Percentiles rank a stretch among this genome's conserved stretches.
These are phyloP conservation scores for Jimgerdemannia flammicorona DNA, from an alignment of 192 early-diverging fungal species.

Conservation along the genomic window DNA sequence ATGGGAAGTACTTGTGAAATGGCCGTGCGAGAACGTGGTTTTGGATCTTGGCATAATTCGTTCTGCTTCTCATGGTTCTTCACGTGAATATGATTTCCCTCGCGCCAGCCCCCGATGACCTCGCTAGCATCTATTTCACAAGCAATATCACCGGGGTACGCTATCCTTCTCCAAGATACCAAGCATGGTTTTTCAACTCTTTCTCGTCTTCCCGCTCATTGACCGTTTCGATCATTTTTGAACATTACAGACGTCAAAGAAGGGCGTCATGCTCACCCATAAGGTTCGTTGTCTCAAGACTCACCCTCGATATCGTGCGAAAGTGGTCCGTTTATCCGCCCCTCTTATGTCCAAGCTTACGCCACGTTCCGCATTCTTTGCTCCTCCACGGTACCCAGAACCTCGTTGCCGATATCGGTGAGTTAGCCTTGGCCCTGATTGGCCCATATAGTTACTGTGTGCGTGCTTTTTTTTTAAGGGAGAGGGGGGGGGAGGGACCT, in stretches of 20 bases:
- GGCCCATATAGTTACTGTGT: not conserved
- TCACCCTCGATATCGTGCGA: not conserved
- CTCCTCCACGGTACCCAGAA: slow-evolving; percentile 13
- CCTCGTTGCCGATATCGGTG: slow-evolving; percentile 29
- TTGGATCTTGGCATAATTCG: too few relatives aligned
- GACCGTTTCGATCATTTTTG: not conserved
- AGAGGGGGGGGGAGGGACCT: not conserved
- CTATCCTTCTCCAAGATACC: not conserved
- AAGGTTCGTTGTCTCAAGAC: slow-evolving; percentile 17
- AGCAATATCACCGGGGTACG: slow-evolving; percentile 15
- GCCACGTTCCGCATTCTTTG: not conserved
- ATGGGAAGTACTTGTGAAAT: not conserved
- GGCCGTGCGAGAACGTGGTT: not conserved
- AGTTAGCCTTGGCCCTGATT: not conserved
- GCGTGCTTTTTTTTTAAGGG: not conserved
- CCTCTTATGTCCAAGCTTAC: not conserved
- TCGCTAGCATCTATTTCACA: slow-evolving; percentile 20
- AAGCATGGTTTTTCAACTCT: too few relatives aligned
- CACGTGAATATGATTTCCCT: too few relatives aligned
- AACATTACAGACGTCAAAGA: not conserved
- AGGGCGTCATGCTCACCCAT: slow-evolving; percentile 30
- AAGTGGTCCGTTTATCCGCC: not conserved
- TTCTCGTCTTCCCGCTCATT: too few relatives aligned
- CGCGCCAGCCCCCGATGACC: slow-evolving; percentile 16
- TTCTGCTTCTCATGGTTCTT: too few relatives aligned